Evolutionary conservation across 352 stramenopile species (phyloP).

Genomic region (Blastocystis sp.): DNA sequence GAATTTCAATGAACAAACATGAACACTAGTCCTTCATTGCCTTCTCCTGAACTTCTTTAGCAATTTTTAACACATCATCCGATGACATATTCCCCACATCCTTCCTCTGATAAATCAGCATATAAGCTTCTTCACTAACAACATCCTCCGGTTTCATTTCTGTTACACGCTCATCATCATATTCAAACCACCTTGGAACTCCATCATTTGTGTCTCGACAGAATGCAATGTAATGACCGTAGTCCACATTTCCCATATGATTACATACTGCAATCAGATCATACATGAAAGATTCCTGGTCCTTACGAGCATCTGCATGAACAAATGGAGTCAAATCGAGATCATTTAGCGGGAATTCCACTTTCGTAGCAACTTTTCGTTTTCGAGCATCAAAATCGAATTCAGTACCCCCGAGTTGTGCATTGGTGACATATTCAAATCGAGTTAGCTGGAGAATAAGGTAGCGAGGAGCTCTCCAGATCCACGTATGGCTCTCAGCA

Average conservation of each 20-base stretch:
- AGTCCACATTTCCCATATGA: slow-evolving; percentile 55
- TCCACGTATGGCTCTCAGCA: slow-evolving; percentile 70
- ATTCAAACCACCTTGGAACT: slow-evolving; percentile 58
- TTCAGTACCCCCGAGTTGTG: background rate
- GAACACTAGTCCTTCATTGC: background rate
- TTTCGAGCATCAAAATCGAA: slow-evolving; percentile 43
- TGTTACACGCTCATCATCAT: slow-evolving; percentile 32
- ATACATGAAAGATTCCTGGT: slow-evolving; percentile 22
- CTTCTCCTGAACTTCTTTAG: background rate
- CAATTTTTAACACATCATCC: background rate
- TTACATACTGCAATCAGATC: slow-evolving; percentile 65
- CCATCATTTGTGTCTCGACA: slow-evolving; percentile 64
- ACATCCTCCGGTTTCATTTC: slow-evolving; percentile 35
- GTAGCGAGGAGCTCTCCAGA: slow-evolving; percentile 92
- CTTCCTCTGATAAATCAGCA: slow-evolving; percentile 61
- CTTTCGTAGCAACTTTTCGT: slow-evolving; percentile 36
- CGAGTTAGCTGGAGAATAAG: slow-evolving; percentile 97
- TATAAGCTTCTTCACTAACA: slow-evolving; percentile 38
- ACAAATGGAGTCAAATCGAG: slow-evolving; percentile 36
- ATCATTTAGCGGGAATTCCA: slow-evolving; percentile 31
- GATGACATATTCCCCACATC: background rate
- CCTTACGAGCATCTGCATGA: slow-evolving; percentile 19
- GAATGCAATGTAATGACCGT: slow-evolving; percentile 56
- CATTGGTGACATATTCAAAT: slow-evolving; percentile 82
- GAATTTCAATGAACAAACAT: slow-evolving; percentile 10